Base-by-base conservation (phyloP, 768 basidiomycete species). In the Imleria badia region DNA sequence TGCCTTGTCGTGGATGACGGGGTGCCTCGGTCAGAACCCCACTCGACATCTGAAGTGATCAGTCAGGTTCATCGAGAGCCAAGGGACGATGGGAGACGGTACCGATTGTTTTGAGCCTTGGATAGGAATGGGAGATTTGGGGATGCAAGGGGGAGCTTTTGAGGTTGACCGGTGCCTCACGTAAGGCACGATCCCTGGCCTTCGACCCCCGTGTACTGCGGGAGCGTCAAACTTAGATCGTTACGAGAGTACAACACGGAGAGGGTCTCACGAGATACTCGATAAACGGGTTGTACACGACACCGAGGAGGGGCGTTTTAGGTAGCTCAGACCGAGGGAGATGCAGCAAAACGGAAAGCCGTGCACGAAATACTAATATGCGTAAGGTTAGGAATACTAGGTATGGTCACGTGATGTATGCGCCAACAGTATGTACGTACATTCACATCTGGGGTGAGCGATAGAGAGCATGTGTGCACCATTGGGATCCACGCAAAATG, bases 401-500 rank as follows among this genome's bases (percentile, higher is more conserved):
- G n/a, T n/a, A n/a, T n/a, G n/a, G n/a, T n/a, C n/a, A n/a, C n/a
- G n/a, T n/a, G n/a, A n/a, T n/a, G n/a, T n/a, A n/a, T n/a, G n/a
- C n/a, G n/a, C n/a, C n/a, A n/a, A n/a, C n/a, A n/a, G n/a, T n/a
- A n/a, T n/a, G n/a, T n/a, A n/a, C n/a, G n/a, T n/a, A n/a, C n/a
- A n/a, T n/a, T n/a, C n/a, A n/a, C n/a, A n/a, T 10, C 17, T 7
- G 17, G 22, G 19, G n/a, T 11, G 48, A 31, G 13, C 10, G 29
- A 34, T 23, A 33, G 12, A 34, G 22, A 19, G n/a, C 14, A 33
- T 41, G 44, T 29, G 63, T 77, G 52, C 60, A 87, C 90, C 94
- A 53, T 96, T 96, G 31, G 95, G 95, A 69, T 98, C 95, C 41
- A 96, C 91, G 64, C 96, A 97, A 76, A 90, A 99, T 0, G 96